Evolutionary conservation across 768 basidiomycete species (phyloP).

Genomic region (Mycena venus): DNA sequence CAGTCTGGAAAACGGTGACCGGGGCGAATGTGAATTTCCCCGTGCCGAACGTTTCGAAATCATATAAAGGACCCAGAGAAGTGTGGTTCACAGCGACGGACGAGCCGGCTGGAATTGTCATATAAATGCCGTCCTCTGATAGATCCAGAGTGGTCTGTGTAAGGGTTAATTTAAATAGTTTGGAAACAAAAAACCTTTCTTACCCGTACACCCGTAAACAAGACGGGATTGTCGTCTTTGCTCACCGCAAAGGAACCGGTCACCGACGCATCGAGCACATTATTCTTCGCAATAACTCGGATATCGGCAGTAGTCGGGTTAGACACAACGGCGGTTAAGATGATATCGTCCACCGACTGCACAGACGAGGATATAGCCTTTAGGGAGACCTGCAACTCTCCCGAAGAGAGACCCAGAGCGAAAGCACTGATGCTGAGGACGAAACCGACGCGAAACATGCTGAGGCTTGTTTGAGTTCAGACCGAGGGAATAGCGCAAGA

Average conservation of each 20-base stretch:
- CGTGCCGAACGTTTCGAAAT: slow-evolving; percentile 22
- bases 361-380: slow-evolving; percentile 22
- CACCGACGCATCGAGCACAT: slow-evolving; percentile 21
- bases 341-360: slow-evolving; percentile 20
- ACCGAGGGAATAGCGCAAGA: too few species aligned
- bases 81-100: slow-evolving; percentile 32
- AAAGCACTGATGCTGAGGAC: slow-evolving; percentile 14
- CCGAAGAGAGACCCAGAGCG: slow-evolving; percentile 19
- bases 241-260: slow-evolving; percentile 22
- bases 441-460: slow-evolving; percentile 21
- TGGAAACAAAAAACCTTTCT: neutral
- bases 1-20: slow-evolving; percentile 20
- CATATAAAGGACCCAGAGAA: slow-evolving; percentile 17
- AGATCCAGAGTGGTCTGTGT: slow-evolving; percentile 20
- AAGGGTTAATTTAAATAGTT: too few species aligned
- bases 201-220: slow-evolving; percentile 26
- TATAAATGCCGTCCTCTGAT: slow-evolving; percentile 7
- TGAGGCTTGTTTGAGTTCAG: neutral
- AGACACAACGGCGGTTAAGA: slow-evolving; percentile 27
- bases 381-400: slow-evolving; percentile 23
- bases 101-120: slow-evolving; percentile 28
- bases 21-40: slow-evolving; percentile 26
- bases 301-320: slow-evolving; percentile 26
- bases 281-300: slow-evolving; percentile 30
- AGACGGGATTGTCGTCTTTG: slow-evolving; percentile 16